Evolutionary conservation across 495 filamentous ascomycete genomes (phyloP).

Genomic region (Talaromyces ruber): DNA sequence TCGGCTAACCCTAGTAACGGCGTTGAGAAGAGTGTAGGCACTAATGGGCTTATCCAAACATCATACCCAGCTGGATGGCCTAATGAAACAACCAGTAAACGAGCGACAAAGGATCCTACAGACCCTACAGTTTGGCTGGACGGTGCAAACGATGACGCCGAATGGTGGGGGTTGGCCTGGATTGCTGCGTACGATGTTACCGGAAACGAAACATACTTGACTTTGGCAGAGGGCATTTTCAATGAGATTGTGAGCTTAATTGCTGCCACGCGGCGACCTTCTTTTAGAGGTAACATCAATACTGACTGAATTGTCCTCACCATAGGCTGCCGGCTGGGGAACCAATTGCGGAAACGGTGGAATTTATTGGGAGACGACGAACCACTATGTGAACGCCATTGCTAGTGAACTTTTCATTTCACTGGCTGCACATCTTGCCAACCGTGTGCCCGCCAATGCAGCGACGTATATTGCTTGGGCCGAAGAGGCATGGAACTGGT

Average conservation of each 20-base stretch:
- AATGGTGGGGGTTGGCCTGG: slow-evolving; percentile 65
- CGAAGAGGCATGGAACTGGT: slow-evolving; percentile 57
- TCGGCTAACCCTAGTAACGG: slow-evolving; percentile 17
- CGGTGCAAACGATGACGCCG: slow-evolving; percentile 62
- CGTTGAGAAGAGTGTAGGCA: background rate
- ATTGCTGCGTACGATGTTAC: slow-evolving; percentile 59
- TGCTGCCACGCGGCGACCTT: slow-evolving; percentile 2
- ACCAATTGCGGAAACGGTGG: slow-evolving; percentile 39
- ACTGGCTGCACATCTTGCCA: slow-evolving; percentile 65
- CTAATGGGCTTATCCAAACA: slow-evolving; percentile 8
- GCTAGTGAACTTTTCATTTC: slow-evolving; percentile 68
- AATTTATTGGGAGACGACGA: slow-evolving; percentile 59
- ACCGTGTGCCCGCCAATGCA: slow-evolving; percentile 44
- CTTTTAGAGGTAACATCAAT: background rate
- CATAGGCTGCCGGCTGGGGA: slow-evolving; percentile 35
- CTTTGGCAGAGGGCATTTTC: slow-evolving; percentile 51
- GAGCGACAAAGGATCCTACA: slow-evolving; percentile 12
- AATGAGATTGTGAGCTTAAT: slow-evolving; percentile 39
- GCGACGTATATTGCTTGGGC: slow-evolving; percentile 50
- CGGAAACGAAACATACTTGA: slow-evolving; percentile 41
- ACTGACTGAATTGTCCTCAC: too few relatives aligned
- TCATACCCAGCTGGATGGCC: slow-evolving; percentile 7
- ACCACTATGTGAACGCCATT: slow-evolving; percentile 58
- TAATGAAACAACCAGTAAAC: background rate
- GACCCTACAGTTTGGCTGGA: slow-evolving; percentile 34